Evolutionary conservation across 164 flowering plant species (phyloP).

Genomic region (Chimonanthus salicifolius): DNA sequence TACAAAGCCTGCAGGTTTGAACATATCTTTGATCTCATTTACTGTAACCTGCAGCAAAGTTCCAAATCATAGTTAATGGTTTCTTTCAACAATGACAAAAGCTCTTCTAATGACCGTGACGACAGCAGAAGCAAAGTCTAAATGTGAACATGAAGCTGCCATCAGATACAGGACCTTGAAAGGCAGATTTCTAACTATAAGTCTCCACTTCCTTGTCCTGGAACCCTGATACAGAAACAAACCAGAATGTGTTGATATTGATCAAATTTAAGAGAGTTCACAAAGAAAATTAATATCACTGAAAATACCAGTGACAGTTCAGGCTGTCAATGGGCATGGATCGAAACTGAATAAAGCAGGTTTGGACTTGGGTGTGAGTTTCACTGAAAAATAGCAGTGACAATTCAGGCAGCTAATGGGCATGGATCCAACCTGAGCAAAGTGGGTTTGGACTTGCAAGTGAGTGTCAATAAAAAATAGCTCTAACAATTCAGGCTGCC

Average conservation of each 20-base stretch:
- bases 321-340: no score
- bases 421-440: no score
- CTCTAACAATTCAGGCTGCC: no score
- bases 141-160: not conserved
- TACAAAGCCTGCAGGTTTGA: conserved; percentile 74
- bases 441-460: no score
- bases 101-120: no score
- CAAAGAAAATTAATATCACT: not conserved
- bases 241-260: not conserved
- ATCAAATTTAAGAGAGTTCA: not conserved
- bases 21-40: conserved; percentile 64
- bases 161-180: conserved; percentile 53
- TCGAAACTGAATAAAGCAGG: no score
- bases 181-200: conserved; percentile 89
- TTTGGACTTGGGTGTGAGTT: no score
- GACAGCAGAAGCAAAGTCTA: conserved; percentile 8
- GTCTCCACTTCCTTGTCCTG: conserved; percentile 87
- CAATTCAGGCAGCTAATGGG: no score
- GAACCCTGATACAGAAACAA: conserved; percentile 55
- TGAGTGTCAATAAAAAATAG: no score
- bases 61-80: conserved; percentile 1
- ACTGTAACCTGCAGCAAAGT: conserved; percentile 52
- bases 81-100: not conserved
- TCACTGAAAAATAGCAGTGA: no score
- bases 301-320: not conserved